A percentile compares a stretch with the other conserved stretches of the same genome.
Conservation (phyloP, 257 asterid genomes). For the Hygrophila difformis region DNA sequence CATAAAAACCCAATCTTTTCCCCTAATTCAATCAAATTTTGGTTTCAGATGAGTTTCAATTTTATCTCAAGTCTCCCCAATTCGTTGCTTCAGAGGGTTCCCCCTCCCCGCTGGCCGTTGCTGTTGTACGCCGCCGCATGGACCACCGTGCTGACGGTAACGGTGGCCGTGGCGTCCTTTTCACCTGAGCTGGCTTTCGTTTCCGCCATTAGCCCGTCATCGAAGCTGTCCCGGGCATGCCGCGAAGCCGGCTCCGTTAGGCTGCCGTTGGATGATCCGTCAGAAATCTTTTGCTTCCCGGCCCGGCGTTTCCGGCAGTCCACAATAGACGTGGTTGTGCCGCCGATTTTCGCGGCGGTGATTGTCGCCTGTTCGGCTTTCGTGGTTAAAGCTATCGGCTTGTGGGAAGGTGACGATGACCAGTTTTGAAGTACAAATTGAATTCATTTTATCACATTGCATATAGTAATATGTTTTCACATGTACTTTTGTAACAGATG, state of each 20-base stretch:
- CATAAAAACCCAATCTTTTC: too few relatives aligned
- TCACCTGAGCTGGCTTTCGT: slow-evolving; percentile 81
- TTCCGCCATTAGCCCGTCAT: slow-evolving; percentile 41
- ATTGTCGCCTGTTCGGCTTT: slow-evolving; percentile 64
- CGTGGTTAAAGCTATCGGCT: slow-evolving; percentile 57
- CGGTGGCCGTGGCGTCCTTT: slow-evolving; percentile 72
- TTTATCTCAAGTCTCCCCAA: too few relatives aligned
- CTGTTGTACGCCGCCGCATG: slow-evolving; percentile 60
- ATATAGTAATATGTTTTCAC: too few relatives aligned
- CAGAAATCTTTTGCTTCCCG: slow-evolving; percentile 54
- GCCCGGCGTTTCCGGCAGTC: slow-evolving; percentile 44
- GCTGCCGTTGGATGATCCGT: slow-evolving; percentile 70
- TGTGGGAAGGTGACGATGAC: slow-evolving; percentile 59
- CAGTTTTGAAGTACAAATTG: too few relatives aligned
- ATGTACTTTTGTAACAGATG: too few relatives aligned
- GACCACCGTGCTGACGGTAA: slow-evolving; percentile 56
- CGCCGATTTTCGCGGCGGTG: slow-evolving; percentile 72
- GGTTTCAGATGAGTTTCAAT: too few relatives aligned
- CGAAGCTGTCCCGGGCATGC: slow-evolving; percentile 43
- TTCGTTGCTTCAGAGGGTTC: too few relatives aligned
- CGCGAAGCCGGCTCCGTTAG: slow-evolving; percentile 27
- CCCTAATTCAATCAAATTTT: too few relatives aligned
- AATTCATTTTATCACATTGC: too few relatives aligned
- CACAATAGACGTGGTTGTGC: slow-evolving; percentile 49
- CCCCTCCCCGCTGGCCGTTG: slow-evolving; percentile 5